Base-by-base conservation (phyloP, 2,329 filamentous ascomycete species). In the Paecilomyces sp. region DNA sequence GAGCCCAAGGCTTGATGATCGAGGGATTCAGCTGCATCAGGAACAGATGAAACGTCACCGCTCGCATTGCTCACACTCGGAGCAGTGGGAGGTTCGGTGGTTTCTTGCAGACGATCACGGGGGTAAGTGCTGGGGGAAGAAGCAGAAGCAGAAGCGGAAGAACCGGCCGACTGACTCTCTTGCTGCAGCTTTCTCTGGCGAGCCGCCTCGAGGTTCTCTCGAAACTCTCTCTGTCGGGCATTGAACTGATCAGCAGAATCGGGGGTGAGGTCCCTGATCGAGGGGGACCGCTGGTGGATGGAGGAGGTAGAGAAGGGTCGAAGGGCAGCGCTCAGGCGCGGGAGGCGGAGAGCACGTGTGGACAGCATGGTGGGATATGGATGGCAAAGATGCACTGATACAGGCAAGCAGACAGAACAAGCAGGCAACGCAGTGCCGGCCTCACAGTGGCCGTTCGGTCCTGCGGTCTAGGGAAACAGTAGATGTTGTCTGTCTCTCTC, bases 181-280 rank as follows among this genome's bases (percentile, higher is more conserved):
- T 90, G 88, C 81, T 86, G 81, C 77, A 88, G 85, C 79, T 90
- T 89, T 76, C 81, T 82, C 80, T 88, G 89, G 77, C 90, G 87
- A 73, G 86, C 87, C 77, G 88, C 84, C 68, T 87, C 84, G 69
- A 96, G 80, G 74, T 89, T 85, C 76, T 92, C 87, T 73, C 94
- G 89, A 79, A 97, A 97, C 70, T 87, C 83, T 76, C 88, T 88
- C 80, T 96, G 92, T 76, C 89, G 91, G 70, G 83, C 79, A 73
- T 90, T 91, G 83, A 97, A 99, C 59, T 83, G 81, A 57, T 87
- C 82, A 65, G 90, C 87, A 63, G 85, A 85, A 63, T 89, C 81
- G 55, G 88, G 85, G 54, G 82, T 88, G 80, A 99, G 86, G 77
- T 99, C 92, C 73, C 90, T 88, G 66, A 99, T 85, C 41, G 89